Evolutionary conservation across 345 rosid genomes (phyloP), one percentile per base, ranked within the genome.

Genomic region (Lumnitzera racemosa): DNA sequence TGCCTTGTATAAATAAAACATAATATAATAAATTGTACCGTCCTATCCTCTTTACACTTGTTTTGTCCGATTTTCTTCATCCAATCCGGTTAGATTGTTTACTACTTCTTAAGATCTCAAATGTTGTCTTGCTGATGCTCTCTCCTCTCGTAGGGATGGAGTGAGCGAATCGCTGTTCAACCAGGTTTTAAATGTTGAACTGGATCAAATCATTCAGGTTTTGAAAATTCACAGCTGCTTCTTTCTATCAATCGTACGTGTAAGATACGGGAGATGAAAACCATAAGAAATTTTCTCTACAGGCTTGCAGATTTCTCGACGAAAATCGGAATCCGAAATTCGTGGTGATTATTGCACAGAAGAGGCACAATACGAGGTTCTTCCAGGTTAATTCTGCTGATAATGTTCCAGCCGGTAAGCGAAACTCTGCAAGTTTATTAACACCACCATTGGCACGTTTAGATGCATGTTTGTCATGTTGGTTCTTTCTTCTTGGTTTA

Each of bases 131-230:
- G 2, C 5, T 29, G 5, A 29, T 29, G 36, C 36, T 12, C 36
- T 51, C 24, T n/a, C 47, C 20, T 65, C 69, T 60, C 59, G 36
- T 29, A 89, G 98, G 94, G 98, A 92, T 66, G 98, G 98, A n/a
- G 98, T 87, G 12, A 89, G 96, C 17, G 98, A 87, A 67, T 89
- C 98, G 0, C 95, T 89, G 53, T 92, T 92, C 74, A 87, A 75
- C 55, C 96, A 87, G n/a, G n/a, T n/a, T n/a, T n/a, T n/a, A 72
- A 92, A 92, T 31, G 60, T 85, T 53, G 98, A 92, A 59, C 66
- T 92, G 58, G 85, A 87, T 72, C 96, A 92, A 65, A 82, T 89
- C 7, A 87, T 78, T 53, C 87, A 89, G 96, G 96, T 89, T 13
- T 29, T n/a, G 36, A 51, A 52, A 24, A 61, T 67, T 10, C 68